These are phyloP conservation scores for Ustanciosporium gigantosporum DNA, from an alignment of 1,284 basidiomycete genomes.

Conservation along the genomic window DNA sequence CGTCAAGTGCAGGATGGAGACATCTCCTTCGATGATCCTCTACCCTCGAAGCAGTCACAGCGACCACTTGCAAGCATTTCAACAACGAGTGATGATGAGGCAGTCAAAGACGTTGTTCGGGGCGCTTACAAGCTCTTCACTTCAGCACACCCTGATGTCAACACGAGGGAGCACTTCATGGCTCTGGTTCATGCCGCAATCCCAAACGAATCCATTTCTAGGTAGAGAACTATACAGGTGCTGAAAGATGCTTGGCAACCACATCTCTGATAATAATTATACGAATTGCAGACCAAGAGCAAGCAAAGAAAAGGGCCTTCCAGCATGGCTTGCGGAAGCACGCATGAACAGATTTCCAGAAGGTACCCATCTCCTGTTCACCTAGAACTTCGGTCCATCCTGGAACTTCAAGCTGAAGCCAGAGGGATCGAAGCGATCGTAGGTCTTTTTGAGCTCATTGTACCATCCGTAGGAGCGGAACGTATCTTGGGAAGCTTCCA, in stretches of 20 bases:
- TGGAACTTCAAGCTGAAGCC: constrained; percentile 12
- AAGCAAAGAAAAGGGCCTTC: too few species aligned
- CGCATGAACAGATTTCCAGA: too few species aligned
- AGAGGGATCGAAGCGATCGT: constrained; percentile 22
- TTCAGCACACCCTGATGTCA: background rate
- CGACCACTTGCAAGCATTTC: background rate
- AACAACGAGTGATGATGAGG: constrained; percentile 1
- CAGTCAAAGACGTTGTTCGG: constrained; percentile 21
- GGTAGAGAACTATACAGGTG: too few species aligned
- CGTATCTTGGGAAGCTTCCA: constrained; percentile 16
- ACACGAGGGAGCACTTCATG: constrained; percentile 6
- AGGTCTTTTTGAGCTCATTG: constrained; percentile 9
- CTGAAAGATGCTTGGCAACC: too few species aligned
- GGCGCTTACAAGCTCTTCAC: constrained; percentile 14
- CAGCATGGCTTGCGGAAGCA: too few species aligned
- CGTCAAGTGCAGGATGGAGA: background rate
- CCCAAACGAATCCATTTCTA: too few species aligned
- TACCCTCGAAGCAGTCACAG: too few species aligned
- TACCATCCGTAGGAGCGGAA: constrained; percentile 29
- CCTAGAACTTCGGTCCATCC: too few species aligned
- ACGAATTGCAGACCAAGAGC: too few species aligned
- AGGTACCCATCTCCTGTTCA: too few species aligned
- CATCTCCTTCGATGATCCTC: too few species aligned
- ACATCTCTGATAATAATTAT: too few species aligned
- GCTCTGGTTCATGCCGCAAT: constrained; percentile 6